These are phyloP conservation scores for Tolypocladium ophioglossoides DNA, from an alignment of 2,329 filamentous ascomycete genomes.

Conservation along the genomic window DNA sequence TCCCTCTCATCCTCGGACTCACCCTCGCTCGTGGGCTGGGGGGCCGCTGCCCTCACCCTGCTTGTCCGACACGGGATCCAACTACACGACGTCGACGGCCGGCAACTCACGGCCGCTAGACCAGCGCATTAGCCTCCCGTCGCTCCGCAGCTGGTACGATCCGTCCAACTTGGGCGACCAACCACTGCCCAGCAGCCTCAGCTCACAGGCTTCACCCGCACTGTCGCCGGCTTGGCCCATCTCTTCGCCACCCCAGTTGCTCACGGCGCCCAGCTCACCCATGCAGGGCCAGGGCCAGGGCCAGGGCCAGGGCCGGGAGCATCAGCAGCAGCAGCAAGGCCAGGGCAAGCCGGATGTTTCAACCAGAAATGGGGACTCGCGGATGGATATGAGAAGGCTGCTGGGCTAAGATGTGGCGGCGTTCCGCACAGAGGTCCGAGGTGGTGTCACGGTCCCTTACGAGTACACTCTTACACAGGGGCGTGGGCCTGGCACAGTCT, in stretches of 20 bases:
- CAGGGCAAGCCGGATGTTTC: neutral
- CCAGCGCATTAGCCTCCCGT: neutral
- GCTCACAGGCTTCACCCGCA: neutral
- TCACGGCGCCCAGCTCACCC: neutral
- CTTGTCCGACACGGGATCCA: slow-evolving; percentile 11
- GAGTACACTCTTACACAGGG: no score
- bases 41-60: slow-evolving; percentile 25
- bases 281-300: neutral
- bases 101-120: neutral
- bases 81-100: slow-evolving; percentile 2
- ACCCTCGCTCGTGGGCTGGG: slow-evolving; percentile 13
- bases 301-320: neutral
- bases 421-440: no score
- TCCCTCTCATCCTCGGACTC: neutral
- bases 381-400: neutral
- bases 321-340: neutral
- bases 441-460: no score
- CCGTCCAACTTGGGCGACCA: neutral
- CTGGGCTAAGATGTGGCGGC: neutral
- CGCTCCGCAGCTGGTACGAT: neutral
- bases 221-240: no score
- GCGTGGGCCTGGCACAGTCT: no score
- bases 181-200: neutral
- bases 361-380: neutral
- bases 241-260: neutral